Evolutionary conservation across 306 rosid species (phyloP).

Genomic region (Quercus dentata): DNA sequence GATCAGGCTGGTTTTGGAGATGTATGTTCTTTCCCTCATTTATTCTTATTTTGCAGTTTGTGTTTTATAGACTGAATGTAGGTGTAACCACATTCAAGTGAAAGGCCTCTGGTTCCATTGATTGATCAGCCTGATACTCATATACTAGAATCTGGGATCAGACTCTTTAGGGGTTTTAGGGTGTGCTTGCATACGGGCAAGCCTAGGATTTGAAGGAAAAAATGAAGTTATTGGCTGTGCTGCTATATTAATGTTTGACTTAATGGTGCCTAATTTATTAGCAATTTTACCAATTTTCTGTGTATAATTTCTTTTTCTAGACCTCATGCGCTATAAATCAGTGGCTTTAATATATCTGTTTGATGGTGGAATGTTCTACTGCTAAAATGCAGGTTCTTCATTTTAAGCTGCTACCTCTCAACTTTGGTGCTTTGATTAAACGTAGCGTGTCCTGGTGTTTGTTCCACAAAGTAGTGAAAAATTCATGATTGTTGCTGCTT

Average conservation of each 20-base stretch:
- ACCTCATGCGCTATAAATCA: background rate
- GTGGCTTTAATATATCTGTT: background rate
- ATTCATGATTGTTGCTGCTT: constrained; percentile 16
- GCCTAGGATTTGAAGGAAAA: background rate
- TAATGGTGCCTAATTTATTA: background rate
- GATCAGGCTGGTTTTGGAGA: constrained; percentile 90
- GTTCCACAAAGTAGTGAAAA: constrained; percentile 5
- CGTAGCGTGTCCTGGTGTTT: constrained; percentile 6
- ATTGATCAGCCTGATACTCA: background rate
- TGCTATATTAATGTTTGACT: background rate
- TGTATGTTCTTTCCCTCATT: constrained; percentile 36
- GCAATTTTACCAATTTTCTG: background rate
- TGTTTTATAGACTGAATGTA: background rate
- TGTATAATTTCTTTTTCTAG: background rate
- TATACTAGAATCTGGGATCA: background rate
- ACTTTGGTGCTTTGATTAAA: constrained; percentile 14
- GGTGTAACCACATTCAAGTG: background rate
- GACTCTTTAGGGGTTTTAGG: background rate
- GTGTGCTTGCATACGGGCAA: background rate
- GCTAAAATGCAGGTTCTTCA: constrained; percentile 6
- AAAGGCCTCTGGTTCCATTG: background rate
- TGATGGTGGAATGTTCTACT: background rate
- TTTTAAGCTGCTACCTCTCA: background rate
- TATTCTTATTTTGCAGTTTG: background rate
- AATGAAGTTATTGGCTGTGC: background rate